A percentile compares a stretch with the other conserved stretches of the same genome.
Conservation (phyloP, 441 rosid species). For the Syzygium syzygioides region DNA sequence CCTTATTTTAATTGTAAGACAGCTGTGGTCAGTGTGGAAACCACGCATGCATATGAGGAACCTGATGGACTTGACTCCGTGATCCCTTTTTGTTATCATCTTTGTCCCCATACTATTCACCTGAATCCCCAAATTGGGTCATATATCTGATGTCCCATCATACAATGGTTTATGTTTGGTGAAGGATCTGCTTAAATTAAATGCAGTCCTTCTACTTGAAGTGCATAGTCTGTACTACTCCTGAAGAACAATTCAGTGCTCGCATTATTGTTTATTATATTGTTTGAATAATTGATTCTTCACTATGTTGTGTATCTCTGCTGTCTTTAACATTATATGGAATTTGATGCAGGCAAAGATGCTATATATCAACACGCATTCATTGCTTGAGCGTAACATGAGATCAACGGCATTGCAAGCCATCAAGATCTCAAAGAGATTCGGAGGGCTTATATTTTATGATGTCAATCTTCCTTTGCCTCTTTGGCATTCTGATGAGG, state of each 20-base stretch:
- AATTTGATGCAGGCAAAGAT: conserved; percentile 59
- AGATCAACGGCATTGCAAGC: conserved; percentile 64
- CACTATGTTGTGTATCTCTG: not conserved
- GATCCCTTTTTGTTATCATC: not conserved
- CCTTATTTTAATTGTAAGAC: not conserved
- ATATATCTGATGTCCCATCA: not conserved
- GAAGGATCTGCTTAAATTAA: not conserved
- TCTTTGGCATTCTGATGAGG: conserved; percentile 71
- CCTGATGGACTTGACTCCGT: not conserved
- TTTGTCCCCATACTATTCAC: not conserved
- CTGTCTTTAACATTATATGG: conserved; percentile 17
- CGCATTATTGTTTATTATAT: not conserved
- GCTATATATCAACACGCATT: conserved; percentile 79
- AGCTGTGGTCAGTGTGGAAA: not conserved
- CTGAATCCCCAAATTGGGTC: not conserved
- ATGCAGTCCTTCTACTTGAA: not conserved
- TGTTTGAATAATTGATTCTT: not conserved
- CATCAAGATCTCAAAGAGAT: conserved; percentile 58
- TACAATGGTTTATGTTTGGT: not conserved
- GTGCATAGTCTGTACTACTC: not conserved
- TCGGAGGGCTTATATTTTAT: conserved; percentile 65
- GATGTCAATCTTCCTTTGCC: conserved; percentile 84
- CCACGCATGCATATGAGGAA: not conserved
- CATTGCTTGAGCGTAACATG: conserved; percentile 71
- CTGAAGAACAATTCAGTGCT: not conserved